Conservation (phyloP, 495 filamentous ascomycete species). For the Recurvomyces mirabilis region DNA sequence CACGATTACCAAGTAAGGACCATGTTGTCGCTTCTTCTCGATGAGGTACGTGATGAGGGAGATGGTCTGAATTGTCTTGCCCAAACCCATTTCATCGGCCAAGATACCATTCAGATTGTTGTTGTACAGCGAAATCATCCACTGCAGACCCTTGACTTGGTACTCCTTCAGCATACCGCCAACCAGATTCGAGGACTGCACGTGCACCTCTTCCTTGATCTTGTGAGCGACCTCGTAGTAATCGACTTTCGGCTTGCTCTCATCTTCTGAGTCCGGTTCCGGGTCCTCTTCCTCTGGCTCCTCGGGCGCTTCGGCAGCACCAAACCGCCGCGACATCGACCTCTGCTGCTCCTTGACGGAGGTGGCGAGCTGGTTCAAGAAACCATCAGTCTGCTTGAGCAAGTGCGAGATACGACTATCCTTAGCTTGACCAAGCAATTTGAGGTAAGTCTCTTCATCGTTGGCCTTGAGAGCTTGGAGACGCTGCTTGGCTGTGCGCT, state of each 20-base stretch:
- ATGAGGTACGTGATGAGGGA: conserved; percentile 94
- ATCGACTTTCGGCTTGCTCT: conserved; percentile 66
- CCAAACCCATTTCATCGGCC: conserved; percentile 98
- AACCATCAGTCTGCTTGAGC: conserved; percentile 89
- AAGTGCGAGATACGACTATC: conserved; percentile 98
- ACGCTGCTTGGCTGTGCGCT: conserved; percentile 97
- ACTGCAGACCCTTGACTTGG: conserved; percentile 93
- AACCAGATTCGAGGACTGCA: conserved; percentile 73
- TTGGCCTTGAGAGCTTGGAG: conserved; percentile 95
- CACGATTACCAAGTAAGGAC: conserved; percentile 92
- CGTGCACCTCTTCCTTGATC: conserved; percentile 77
- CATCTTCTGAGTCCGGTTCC: conserved; percentile 60
- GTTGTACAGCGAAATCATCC: conserved; percentile 99
- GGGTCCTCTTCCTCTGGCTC: conserved; percentile 35
- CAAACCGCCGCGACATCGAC: conserved; percentile 64
- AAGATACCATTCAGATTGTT: conserved; percentile 98
- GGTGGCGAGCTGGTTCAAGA: conserved; percentile 85
- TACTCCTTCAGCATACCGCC: conserved; percentile 94
- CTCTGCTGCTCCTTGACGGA: conserved; percentile 91
- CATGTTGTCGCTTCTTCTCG: conserved; percentile 84
- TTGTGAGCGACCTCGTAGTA: conserved; percentile 98
- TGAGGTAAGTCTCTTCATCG: conserved; percentile 97
- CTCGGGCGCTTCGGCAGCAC: conserved; percentile 48
- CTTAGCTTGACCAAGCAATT: conserved; percentile 93
- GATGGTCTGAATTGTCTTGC: conserved; percentile 98